phyloP scores from a whole-genome alignment of 257 asterid genomes.

The Ilex asprella region DNA sequence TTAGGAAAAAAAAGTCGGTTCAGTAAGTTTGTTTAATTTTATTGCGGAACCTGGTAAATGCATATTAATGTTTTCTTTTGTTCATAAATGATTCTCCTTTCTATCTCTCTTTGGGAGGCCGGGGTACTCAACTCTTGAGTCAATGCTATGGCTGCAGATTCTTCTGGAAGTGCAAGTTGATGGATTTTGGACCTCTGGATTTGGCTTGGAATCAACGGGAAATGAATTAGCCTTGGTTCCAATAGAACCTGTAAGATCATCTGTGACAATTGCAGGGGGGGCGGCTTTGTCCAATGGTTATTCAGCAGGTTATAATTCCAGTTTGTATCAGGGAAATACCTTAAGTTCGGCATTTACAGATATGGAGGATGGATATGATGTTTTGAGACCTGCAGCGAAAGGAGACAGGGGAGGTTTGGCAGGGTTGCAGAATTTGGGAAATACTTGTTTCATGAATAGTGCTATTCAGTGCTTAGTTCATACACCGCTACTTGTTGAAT shows the following conservation, averaged over 20 bases:
- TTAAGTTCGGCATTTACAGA: constrained; percentile 41
- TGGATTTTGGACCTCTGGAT: constrained; percentile 11
- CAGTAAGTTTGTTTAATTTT: too few relatives aligned
- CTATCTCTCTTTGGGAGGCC: too few relatives aligned
- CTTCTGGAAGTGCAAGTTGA: constrained; percentile 71
- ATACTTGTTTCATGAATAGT: constrained; percentile 99
- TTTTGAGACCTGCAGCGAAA: constrained; percentile 32
- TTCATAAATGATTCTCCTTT: too few relatives aligned
- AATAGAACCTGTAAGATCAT: constrained; percentile 68
- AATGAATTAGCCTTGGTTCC: constrained; percentile 79
- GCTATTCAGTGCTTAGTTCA: constrained; percentile 93
- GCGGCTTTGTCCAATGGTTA: constrained; percentile 79
- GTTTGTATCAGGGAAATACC: constrained; percentile 35
- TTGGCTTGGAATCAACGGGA: constrained; percentile 74
- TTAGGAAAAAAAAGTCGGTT: too few relatives aligned
- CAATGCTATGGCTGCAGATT: constrained; percentile 40
- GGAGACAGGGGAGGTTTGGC: constrained; percentile 78
- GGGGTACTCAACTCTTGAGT: not conserved
- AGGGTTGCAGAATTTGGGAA: constrained; percentile 92
- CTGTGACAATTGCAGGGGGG: constrained; percentile 86
- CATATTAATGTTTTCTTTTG: too few relatives aligned
- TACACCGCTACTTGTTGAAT: constrained; percentile 78
- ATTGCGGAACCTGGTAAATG: too few relatives aligned
- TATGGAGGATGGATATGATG: constrained; percentile 56
- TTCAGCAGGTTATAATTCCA: constrained; percentile 51